Evolutionary conservation across 805 yeast species (phyloP).

Genomic region (Nakazawaea peltata): DNA sequence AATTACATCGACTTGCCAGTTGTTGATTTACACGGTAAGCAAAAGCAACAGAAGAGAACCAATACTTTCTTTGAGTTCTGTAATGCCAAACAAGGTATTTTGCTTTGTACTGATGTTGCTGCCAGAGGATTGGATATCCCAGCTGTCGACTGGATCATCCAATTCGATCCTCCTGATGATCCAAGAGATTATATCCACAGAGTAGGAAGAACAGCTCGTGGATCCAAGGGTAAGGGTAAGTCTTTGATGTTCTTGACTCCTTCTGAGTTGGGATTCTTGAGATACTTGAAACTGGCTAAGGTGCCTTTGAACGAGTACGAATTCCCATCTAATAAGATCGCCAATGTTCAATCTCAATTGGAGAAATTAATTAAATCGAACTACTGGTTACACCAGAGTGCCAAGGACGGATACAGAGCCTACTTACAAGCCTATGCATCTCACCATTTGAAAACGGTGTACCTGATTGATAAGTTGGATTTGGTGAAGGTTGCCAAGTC

Average conservation of each 20-base stretch:
- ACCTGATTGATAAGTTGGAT: constrained; percentile 92
- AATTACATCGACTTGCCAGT: constrained; percentile 97
- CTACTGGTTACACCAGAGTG: constrained; percentile 90
- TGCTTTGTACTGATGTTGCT: constrained; percentile 96
- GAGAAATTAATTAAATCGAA: constrained; percentile 87
- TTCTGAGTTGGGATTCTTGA: constrained; percentile 84
- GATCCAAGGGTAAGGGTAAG: constrained; percentile 80
- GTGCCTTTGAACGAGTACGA: constrained; percentile 97
- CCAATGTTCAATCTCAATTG: constrained; percentile 91
- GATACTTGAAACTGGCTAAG: constrained; percentile 93
- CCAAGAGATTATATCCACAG: constrained; percentile 98
- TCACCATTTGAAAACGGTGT: constrained; percentile 92
- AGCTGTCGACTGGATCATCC: constrained; percentile 97
- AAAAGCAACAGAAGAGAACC: constrained; percentile 97
- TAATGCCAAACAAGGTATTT: constrained; percentile 89
- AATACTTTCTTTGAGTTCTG: constrained; percentile 97
- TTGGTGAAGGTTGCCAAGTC: constrained; percentile 91
- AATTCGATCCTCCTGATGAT: constrained; percentile 99
- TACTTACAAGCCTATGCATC: constrained; percentile 96
- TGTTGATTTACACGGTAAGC: constrained; percentile 93
- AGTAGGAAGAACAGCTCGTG: constrained; percentile 99
- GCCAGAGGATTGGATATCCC: constrained; percentile 99
- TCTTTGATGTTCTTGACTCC: constrained; percentile 95
- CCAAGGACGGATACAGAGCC: constrained; percentile 95
- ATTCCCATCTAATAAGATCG: constrained; percentile 89